These are phyloP conservation scores for Lycium ferocissimum DNA, from an alignment of 257 asterid genomes.

Conservation along the genomic window DNA sequence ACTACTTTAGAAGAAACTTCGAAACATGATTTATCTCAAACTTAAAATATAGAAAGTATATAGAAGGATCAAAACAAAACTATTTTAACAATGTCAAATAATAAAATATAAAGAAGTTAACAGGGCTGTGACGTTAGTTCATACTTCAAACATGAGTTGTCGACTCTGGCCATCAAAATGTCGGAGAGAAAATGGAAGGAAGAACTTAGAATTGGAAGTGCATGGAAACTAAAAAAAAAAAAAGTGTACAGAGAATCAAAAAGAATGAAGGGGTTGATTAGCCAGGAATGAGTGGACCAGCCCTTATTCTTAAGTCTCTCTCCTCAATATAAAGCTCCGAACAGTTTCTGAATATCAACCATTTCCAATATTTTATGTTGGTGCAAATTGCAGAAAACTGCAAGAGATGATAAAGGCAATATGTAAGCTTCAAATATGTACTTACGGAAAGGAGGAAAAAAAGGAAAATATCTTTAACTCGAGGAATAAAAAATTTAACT, in stretches of 20 bases:
- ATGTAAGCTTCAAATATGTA: neutral
- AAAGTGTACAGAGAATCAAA: neutral
- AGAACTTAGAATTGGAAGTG: neutral
- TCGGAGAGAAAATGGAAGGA: neutral
- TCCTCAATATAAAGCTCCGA: slow-evolving; percentile 4
- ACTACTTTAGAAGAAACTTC: neutral
- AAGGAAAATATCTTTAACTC: neutral
- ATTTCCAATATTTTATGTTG: neutral
- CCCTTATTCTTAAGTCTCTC: neutral
- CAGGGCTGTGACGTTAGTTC: neutral
- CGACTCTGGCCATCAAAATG: neutral
- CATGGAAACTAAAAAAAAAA: neutral
- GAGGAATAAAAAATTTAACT: neutral
- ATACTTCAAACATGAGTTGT: neutral
- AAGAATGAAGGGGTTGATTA: slow-evolving; percentile 5
- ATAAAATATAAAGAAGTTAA: neutral
- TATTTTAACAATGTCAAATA: neutral
- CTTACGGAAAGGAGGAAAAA: neutral
- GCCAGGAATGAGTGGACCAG: neutral
- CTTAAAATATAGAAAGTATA: neutral
- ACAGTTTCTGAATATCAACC: neutral
- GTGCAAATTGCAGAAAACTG: slow-evolving; percentile 22
- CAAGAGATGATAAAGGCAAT: slow-evolving; percentile 15
- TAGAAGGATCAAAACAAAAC: neutral
- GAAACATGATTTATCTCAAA: neutral